Evolutionary conservation across 1,284 basidiomycete species (phyloP), one percentile per base, ranked within the genome.

Genomic region (Meira miltonrushii): DNA sequence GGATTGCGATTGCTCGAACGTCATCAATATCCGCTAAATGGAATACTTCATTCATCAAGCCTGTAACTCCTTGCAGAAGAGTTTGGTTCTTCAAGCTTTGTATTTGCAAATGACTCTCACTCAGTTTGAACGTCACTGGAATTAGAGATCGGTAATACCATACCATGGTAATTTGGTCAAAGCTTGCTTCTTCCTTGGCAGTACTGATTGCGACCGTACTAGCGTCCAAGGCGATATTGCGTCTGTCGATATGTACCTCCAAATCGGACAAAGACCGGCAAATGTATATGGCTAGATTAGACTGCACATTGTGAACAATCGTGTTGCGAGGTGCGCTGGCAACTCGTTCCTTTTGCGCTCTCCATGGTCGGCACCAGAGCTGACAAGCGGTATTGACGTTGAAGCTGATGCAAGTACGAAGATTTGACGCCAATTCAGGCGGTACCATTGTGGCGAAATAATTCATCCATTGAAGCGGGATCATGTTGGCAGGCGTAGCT

Each of bases 11-110:
- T 39, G 67, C 63, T 9, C 72, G 64, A 23, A 75, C 69, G 33
- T 75, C 72, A 61, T 75, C 72, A 19, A 75, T 69, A 54, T 75
- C 72, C 6, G 72, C 68, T 1, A 75, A 62, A 44, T 73, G 71
- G 57, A 75, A 69, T 53, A 75, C 61, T 37, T 75, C 71, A 53
- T 75, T 73, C 46, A 66, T 58, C 39, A 58, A 43, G 28, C n/a
- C 57, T 15, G 6, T 39, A n/a, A 17, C 37, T 28, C 55, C 55
- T 11, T 39, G 43, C 49, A 68, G 38, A 57, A 71, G 62, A 44
- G 68, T 64, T 44, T 71, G 68, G 51, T 58, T 57, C 59, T 73
- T 75, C 60, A 75, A 64, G 17, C 66, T 58, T 2, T 65, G 66
- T 58, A 75, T 74, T 57, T 75, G 72, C 55, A 75, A 61, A 44